Conservation (phyloP, 2,329 filamentous ascomycete genomes). For the Septoria linicola region DNA sequence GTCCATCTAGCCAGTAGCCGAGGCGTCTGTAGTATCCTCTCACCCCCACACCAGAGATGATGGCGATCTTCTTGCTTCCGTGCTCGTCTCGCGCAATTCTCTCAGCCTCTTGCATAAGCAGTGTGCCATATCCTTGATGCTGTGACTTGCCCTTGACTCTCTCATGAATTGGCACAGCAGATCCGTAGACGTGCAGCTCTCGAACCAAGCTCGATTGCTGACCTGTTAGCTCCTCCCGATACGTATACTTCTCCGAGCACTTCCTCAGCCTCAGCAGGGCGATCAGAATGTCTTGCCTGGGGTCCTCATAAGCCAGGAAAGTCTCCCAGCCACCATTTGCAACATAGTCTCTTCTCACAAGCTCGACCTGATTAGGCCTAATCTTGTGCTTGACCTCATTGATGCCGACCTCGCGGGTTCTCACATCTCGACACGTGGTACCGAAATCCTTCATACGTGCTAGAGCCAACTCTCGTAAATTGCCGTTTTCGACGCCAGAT, state of each 20-base stretch:
- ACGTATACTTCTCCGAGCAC: slow-evolving; percentile 89
- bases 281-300: slow-evolving; percentile 96
- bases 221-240: slow-evolving; percentile 77
- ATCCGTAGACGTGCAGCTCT: slow-evolving; percentile 95
- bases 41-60: slow-evolving; percentile 97
- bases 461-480: slow-evolving; percentile 85
- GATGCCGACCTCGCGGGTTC: slow-evolving; percentile 93
- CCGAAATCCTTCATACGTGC: slow-evolving; percentile 99
- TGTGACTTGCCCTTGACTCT: slow-evolving; percentile 96
- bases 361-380: slow-evolving; percentile 89
- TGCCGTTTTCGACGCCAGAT: slow-evolving; percentile 96
- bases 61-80: slow-evolving; percentile 87
- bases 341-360: slow-evolving; percentile 87
- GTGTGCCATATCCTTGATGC: slow-evolving; percentile 93
- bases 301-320: slow-evolving; percentile 95
- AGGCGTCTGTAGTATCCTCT: slow-evolving; percentile 91
- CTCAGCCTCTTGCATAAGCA: slow-evolving; percentile 97
- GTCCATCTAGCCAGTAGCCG: slow-evolving; percentile 90
- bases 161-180: slow-evolving; percentile 94
- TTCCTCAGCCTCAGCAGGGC: slow-evolving; percentile 84
- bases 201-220: slow-evolving; percentile 91
- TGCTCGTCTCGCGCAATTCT: slow-evolving; percentile 93
- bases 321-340: slow-evolving; percentile 99
- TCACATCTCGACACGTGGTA: slow-evolving; percentile 91
- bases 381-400: slow-evolving; percentile 99